A percentile compares a stretch with the other conserved stretches of the same genome.
These are phyloP conservation scores for Babjeviella inositovora DNA, from an alignment of 805 yeast species.

Conservation along the genomic window DNA sequence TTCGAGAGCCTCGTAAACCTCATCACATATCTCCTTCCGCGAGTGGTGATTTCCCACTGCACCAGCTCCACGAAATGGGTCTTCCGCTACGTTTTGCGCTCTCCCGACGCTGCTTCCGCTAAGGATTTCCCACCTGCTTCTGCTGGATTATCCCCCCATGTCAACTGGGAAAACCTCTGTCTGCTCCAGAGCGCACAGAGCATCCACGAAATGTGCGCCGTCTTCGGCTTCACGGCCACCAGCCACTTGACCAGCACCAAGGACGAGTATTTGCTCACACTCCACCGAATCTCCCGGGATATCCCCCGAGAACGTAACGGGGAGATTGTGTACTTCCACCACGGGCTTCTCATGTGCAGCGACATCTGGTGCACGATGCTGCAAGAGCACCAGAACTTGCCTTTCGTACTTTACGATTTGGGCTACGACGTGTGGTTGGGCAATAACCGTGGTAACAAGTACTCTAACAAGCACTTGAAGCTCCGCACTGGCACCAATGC, in stretches of 20 bases:
- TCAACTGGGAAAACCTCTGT: constrained; percentile 9
- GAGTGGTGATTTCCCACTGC: too few species aligned
- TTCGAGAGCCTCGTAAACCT: too few species aligned
- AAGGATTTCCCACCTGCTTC: too few species aligned
- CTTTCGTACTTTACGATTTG: constrained; percentile 19
- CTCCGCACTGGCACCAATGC: too few species aligned
- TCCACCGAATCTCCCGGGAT: constrained; percentile 46
- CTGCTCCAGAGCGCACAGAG: constrained; percentile 26
- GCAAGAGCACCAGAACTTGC: constrained; percentile 16
- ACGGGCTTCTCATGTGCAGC: constrained; percentile 23
- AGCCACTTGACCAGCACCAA: constrained; percentile 64
- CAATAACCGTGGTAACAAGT: constrained; percentile 18
- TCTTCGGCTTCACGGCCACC: constrained; percentile 59
- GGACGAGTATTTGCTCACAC: constrained; percentile 62
- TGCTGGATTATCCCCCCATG: too few species aligned
- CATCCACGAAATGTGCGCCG: constrained; percentile 47
- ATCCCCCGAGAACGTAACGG: constrained; percentile 12
- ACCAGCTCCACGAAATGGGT: too few species aligned
- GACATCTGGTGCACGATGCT: constrained; percentile 41
- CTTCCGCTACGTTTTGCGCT: too few species aligned
- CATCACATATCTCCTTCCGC: too few species aligned
- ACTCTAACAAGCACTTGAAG: constrained; percentile 19
- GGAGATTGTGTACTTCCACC: constrained; percentile 21
- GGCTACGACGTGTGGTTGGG: constrained; percentile 32
- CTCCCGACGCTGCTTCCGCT: too few species aligned